Percentiles rank a stretch among this genome's conserved stretches.
Conservation (phyloP, 495 filamentous ascomycete species). For the Cenococcum geophilum region DNA sequence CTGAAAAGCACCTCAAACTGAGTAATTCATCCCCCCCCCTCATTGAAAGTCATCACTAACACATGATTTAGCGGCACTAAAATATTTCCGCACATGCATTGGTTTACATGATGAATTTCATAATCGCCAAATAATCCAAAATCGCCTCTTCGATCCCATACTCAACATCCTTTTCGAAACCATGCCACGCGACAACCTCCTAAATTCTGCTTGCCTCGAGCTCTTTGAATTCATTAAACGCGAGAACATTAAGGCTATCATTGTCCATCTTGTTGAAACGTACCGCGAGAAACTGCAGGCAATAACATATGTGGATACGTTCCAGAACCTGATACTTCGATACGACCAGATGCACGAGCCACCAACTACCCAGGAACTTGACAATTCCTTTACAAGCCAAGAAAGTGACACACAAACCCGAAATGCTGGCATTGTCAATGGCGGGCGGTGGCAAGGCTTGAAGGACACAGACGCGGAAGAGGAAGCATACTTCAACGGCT, state of each 20-base stretch:
- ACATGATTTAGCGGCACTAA: constrained; percentile 62
- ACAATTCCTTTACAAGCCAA: constrained; percentile 28
- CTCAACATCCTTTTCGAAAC: constrained; percentile 82
- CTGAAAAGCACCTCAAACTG: constrained; percentile 90
- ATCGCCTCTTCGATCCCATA: constrained; percentile 79
- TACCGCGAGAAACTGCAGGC: constrained; percentile 73
- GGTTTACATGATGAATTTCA: constrained; percentile 89
- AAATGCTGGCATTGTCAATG: constrained; percentile 44
- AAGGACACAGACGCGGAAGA: constrained; percentile 82
- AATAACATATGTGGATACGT: constrained; percentile 84
- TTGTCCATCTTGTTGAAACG: constrained; percentile 80
- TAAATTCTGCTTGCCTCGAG: constrained; percentile 94
- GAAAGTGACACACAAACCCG: constrained; percentile 29
- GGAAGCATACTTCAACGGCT: constrained; percentile 91
- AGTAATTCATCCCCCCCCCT: constrained; percentile 47
- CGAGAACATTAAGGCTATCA: constrained; percentile 74
- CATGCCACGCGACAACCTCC: constrained; percentile 90
- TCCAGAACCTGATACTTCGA: constrained; percentile 63
- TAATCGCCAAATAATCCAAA: constrained; percentile 75
- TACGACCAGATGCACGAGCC: constrained; percentile 62
- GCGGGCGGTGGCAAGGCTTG: constrained; percentile 64
- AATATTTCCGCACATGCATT: constrained; percentile 88
- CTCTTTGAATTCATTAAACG: constrained; percentile 86
- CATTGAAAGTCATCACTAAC: neutral
- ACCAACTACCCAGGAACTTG: constrained; percentile 26